These are phyloP conservation scores for Globisporangium nagaii DNA, from an alignment of 352 stramenopile species.

Conservation along the genomic window DNA sequence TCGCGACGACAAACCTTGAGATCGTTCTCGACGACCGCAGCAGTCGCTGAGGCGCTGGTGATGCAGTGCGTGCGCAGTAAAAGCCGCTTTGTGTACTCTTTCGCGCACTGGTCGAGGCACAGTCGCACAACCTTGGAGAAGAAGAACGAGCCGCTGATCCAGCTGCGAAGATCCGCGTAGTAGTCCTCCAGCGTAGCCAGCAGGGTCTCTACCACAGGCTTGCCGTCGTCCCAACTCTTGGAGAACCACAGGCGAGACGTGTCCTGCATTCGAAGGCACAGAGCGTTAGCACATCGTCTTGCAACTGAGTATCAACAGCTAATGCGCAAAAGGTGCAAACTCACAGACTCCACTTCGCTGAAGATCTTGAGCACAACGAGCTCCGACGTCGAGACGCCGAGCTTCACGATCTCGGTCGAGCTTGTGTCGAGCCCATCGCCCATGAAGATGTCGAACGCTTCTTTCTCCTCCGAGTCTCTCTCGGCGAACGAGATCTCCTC, in stretches of 20 bases:
- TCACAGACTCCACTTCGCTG: slow-evolving; percentile 67
- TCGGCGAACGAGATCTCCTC: slow-evolving; percentile 82
- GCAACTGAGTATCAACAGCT: too few species aligned
- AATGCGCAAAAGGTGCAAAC: background rate
- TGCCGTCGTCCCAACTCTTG: slow-evolving; percentile 80
- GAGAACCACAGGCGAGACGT: slow-evolving; percentile 71
- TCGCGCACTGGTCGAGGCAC: slow-evolving; percentile 59
- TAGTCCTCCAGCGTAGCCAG: slow-evolving; percentile 79
- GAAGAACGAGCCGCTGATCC: slow-evolving; percentile 82
- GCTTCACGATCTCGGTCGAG: slow-evolving; percentile 76
- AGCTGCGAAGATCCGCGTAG: slow-evolving; percentile 59
- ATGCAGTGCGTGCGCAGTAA: slow-evolving; percentile 57
- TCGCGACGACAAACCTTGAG: slow-evolving; percentile 29
- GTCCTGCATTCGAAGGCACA: slow-evolving; percentile 24
- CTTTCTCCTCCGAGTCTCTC: slow-evolving; percentile 63
- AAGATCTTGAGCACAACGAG: slow-evolving; percentile 77
- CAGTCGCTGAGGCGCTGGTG: slow-evolving; percentile 24
- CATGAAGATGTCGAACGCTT: slow-evolving; percentile 71
- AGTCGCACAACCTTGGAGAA: slow-evolving; percentile 76
- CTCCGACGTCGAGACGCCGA: slow-evolving; percentile 59
- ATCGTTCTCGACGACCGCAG: slow-evolving; percentile 50
- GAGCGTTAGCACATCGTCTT: slow-evolving; percentile 4
- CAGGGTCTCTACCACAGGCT: slow-evolving; percentile 66
- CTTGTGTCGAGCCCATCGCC: slow-evolving; percentile 68
- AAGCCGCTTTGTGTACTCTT: slow-evolving; percentile 61